Conservation (phyloP, 768 basidiomycete genomes). For the Serendipita vermifera region DNA sequence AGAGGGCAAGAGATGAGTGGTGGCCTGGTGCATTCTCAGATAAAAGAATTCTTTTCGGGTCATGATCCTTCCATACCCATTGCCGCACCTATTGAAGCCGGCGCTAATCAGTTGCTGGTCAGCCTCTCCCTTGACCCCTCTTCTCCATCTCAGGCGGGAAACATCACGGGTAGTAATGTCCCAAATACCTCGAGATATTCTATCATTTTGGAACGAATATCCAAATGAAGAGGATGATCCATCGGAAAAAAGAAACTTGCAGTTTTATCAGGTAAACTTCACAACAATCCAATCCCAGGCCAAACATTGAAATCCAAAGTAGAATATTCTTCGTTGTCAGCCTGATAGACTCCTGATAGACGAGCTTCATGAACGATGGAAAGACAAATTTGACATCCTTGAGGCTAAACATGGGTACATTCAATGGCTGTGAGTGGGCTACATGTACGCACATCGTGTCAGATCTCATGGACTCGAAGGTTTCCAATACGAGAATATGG, state of each 20-base stretch:
- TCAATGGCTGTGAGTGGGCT: slow-evolving; percentile 55
- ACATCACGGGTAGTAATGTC: slow-evolving; percentile 17
- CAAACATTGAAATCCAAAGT: too few relatives aligned
- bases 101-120: neutral
- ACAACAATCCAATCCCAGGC: too few relatives aligned
- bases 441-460: neutral
- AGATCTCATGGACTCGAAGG: slow-evolving; percentile 24
- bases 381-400: slow-evolving; percentile 45
- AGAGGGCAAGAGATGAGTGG: too few relatives aligned
- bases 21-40: too few relatives aligned
- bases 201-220: slow-evolving; percentile 45
- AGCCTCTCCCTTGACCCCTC: neutral
- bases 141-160: neutral
- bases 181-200: slow-evolving; percentile 43
- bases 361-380: slow-evolving; percentile 51
- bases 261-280: slow-evolving; percentile 59
- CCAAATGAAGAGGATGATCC: slow-evolving; percentile 32
- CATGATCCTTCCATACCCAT: too few relatives aligned
- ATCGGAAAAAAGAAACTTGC: slow-evolving; percentile 31
- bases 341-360: slow-evolving; percentile 52
- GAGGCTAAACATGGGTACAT: slow-evolving; percentile 63
- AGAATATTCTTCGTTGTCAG: slow-evolving; percentile 39
- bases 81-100: neutral
- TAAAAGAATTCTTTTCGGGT: too few relatives aligned
- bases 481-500: slow-evolving; percentile 66